Base-by-base conservation (phyloP, 164 flowering plant species). In the Akebia trifoliata region DNA sequence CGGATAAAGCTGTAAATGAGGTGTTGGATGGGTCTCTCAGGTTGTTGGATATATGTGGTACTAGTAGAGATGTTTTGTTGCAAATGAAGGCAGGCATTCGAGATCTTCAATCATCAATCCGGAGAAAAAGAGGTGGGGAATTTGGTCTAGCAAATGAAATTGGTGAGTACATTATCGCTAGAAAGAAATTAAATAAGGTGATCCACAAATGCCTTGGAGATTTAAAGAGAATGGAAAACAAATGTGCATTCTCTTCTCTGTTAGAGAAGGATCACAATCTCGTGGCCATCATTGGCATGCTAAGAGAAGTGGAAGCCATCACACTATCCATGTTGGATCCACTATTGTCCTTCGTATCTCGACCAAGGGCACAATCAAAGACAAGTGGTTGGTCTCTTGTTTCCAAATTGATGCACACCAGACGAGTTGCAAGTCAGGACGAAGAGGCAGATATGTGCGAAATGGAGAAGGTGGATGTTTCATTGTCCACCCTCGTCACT, bases 381-480 rank as follows among this genome's bases (percentile, higher is more conserved):
- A 8, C 38, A 15, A 36, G 22, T 8, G 34, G 46, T 12, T 50
- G 48, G 63, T 57, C 72, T 42, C 8, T 72, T 26, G 65, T 75
- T 37, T 63, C 75, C 8, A 69, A 73, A 37, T 31, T 74, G 25
- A 28, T 62, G 60, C 50, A 32, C 15, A 43, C 64, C 3, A 67
- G 53, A 34, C 12, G 30, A 21, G 58, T 15, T 28, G 12, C 61
- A 31, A 30, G 24, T 6, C 31, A 21, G 31, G 68, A 22, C 6
- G 58, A 61, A 25, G 59, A 17, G 1, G 30, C 8, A 5, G 57
- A 42, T 9, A 26, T n/a, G 1, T 45, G 46, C 59, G 70, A 69
- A 49, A 26, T 70, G 10, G 68, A 63, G 39, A 56, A 58, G 22
- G 24, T 72, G 0, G 75, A 73, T 61, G 54, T 35, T 28, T 62